These are phyloP conservation scores for Suhomyces anneliseae DNA, from an alignment of 1,139 yeast genomes.

Conservation along the genomic window DNA sequence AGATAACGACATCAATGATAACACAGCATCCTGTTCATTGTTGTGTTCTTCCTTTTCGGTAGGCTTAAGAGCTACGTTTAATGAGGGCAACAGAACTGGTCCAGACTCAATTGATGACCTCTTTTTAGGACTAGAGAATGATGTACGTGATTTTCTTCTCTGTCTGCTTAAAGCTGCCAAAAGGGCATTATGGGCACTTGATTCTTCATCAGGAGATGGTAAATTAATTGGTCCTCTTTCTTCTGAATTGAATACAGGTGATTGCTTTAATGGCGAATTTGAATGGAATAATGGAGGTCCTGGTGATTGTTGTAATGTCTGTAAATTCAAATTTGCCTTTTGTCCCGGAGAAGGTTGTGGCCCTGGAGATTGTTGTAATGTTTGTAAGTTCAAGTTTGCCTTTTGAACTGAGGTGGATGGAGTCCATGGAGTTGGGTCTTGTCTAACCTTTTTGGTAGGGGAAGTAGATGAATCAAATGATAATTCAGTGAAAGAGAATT, in stretches of 20 bases:
- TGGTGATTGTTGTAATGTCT: slow-evolving; percentile 37
- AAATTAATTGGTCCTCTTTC: slow-evolving; percentile 15
- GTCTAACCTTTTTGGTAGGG: slow-evolving; percentile 26
- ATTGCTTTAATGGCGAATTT: slow-evolving; percentile 22
- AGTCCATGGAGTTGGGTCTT: slow-evolving; percentile 20
- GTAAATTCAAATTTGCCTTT: slow-evolving; percentile 37
- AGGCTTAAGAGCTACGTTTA: slow-evolving; percentile 25
- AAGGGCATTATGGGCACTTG: slow-evolving; percentile 47
- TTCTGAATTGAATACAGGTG: slow-evolving; percentile 22
- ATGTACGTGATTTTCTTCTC: slow-evolving; percentile 22
- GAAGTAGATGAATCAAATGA: slow-evolving; percentile 31
- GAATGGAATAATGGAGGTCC: slow-evolving; percentile 2
- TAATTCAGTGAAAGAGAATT: slow-evolving; percentile 34
- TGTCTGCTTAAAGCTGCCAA: slow-evolving; percentile 41
- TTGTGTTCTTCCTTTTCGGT: slow-evolving; percentile 12
- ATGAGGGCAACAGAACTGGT: slow-evolving; percentile 29
- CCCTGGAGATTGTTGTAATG: slow-evolving; percentile 36
- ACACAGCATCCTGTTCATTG: slow-evolving; percentile 47
- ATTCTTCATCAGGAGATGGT: slow-evolving; percentile 40
- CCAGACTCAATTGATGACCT: slow-evolving; percentile 6
- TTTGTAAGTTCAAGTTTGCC: slow-evolving; percentile 41
- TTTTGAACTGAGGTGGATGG: slow-evolving; percentile 24
- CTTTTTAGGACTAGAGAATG: slow-evolving; percentile 15
- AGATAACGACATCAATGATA: slow-evolving; percentile 46
- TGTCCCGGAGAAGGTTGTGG: slow-evolving; percentile 10